These are phyloP conservation scores for Triangularia verruculosa DNA, from an alignment of 2,329 filamentous ascomycete genomes.

Conservation along the genomic window DNA sequence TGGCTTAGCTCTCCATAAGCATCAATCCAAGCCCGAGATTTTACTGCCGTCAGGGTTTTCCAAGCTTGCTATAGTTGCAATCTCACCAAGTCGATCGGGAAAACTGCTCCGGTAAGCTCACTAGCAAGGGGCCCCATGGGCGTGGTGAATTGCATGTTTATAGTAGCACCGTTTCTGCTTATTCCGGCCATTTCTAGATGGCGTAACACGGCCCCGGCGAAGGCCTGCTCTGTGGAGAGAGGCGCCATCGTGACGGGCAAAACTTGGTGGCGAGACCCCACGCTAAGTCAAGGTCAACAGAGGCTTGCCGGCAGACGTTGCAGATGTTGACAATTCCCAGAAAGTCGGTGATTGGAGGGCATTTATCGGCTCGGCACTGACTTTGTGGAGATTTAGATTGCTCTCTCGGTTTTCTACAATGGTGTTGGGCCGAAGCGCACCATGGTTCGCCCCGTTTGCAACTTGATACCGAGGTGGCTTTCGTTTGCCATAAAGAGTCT, in stretches of 20 bases:
- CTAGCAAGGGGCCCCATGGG: neutral
- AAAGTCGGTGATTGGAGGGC: neutral
- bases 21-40: neutral
- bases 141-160: neutral
- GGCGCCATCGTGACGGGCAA: neutral
- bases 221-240: neutral
- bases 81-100: neutral
- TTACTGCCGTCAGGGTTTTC: neutral
- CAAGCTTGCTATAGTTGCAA: neutral
- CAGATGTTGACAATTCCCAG: neutral
- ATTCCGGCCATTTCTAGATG: neutral
- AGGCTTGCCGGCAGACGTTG: neutral
- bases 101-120: neutral
- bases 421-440: neutral
- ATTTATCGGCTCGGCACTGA: neutral
- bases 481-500: neutral
- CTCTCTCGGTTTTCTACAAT: neutral
- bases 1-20: neutral
- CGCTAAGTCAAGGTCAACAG: neutral
- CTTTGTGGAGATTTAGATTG: neutral
- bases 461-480: too few relatives aligned
- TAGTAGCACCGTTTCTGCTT: neutral
- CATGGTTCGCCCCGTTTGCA: neutral
- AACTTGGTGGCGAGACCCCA: neutral
- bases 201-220: neutral